phyloP scores from a whole-genome alignment of 1,139 yeast species.

The Torulaspora pretoriensis region DNA sequence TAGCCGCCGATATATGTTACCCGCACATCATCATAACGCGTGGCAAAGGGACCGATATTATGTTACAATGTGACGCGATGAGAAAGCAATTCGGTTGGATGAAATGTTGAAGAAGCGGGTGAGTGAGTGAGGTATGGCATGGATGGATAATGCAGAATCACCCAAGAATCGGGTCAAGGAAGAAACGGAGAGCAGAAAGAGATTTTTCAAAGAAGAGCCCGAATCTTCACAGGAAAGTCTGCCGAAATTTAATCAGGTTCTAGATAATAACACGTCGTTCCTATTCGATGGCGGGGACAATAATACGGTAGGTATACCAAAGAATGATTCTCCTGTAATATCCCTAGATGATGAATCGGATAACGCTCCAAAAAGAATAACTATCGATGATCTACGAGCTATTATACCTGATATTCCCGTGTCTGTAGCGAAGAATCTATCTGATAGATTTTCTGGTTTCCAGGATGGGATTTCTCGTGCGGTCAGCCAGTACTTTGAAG shows the following conservation, averaged over 20 bases:
- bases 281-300: constrained; percentile 4
- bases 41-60: no score
- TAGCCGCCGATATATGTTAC: no score
- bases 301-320: background rate
- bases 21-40: no score
- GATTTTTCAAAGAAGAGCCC: constrained; percentile 20
- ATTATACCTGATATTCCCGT: constrained; percentile 19
- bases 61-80: no score
- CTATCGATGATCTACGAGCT: constrained; percentile 13
- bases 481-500: constrained; percentile 19
- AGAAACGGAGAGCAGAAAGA: constrained; percentile 8
- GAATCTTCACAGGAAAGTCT: constrained; percentile 16
- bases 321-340: background rate
- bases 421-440: constrained; percentile 10
- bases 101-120: no score
- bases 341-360: background rate
- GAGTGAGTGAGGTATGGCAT: background rate
- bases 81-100: no score
- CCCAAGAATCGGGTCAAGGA: constrained; percentile 1
- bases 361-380: background rate
- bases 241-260: constrained; percentile 4
- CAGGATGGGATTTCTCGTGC: constrained; percentile 20
- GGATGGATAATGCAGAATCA: background rate
- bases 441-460: constrained; percentile 11
- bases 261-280: constrained; percentile 9